phyloP scores from a whole-genome alignment of 441 rosid species.

The Adansonia rubrostipa region DNA sequence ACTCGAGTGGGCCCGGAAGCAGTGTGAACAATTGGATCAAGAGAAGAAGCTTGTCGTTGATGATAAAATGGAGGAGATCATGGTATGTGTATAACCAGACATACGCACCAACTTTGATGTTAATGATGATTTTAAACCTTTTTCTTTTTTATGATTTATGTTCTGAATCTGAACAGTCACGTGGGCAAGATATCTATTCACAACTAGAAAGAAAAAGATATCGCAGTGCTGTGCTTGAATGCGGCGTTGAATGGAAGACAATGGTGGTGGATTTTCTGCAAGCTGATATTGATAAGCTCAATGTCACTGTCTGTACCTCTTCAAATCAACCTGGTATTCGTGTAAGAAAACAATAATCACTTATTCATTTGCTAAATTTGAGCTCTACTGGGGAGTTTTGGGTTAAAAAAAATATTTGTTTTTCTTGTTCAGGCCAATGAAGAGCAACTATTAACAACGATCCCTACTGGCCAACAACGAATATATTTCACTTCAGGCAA shows the following conservation, averaged over 20 bases:
- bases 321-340: neutral
- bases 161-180: neutral
- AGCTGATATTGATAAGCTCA: neutral
- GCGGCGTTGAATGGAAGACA: conserved; percentile 3
- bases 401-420: neutral
- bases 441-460: neutral
- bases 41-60: neutral
- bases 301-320: neutral
- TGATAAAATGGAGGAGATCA: neutral
- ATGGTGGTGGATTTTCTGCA: conserved; percentile 11
- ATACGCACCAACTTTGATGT: neutral
- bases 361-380: neutral
- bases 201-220: neutral
- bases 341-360: neutral
- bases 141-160: neutral
- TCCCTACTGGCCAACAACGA: neutral
- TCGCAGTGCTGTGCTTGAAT: neutral
- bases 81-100: neutral
- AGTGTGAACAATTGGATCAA: conserved; percentile 3
- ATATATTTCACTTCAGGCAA: neutral
- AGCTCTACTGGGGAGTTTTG: neutral
- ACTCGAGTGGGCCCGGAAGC: neutral
- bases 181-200: neutral
- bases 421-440: neutral
- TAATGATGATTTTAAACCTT: neutral